These are phyloP conservation scores for Melanopsichium pennsylvanicum DNA, from an alignment of 1,284 basidiomycete genomes.

Conservation along the genomic window DNA sequence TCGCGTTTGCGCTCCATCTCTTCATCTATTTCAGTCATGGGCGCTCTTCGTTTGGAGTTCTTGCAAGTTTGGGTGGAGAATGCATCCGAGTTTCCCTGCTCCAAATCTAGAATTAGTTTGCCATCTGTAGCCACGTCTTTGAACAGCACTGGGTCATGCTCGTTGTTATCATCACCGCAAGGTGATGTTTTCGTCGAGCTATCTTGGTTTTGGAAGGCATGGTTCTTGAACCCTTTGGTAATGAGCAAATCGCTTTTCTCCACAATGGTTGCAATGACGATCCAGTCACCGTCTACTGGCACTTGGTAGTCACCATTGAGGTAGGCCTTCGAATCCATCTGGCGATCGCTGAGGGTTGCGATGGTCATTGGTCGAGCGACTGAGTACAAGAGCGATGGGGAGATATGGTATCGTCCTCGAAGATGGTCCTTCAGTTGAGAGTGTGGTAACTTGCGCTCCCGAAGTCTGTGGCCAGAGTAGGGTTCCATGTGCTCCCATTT, in stretches of 20 bases:
- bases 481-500: slow-evolving; percentile 45
- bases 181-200: neutral
- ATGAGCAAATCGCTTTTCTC: slow-evolving; percentile 79
- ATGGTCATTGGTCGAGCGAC: slow-evolving; percentile 23
- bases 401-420: slow-evolving; percentile 81
- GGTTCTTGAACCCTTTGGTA: slow-evolving; percentile 60
- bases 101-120: slow-evolving; percentile 26
- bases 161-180: neutral
- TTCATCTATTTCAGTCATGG: slow-evolving; percentile 64
- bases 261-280: slow-evolving; percentile 86
- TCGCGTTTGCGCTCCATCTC: slow-evolving; percentile 68
- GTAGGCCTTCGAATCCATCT: neutral
- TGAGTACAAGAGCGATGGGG: slow-evolving; percentile 86
- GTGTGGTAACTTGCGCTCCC: slow-evolving; percentile 78
- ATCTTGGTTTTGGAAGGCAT: neutral
- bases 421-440: slow-evolving; percentile 83
- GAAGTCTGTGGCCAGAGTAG: slow-evolving; percentile 70
- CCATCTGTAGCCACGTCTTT: slow-evolving; percentile 12
- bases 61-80: slow-evolving; percentile 3
- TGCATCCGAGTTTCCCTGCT: slow-evolving; percentile 24
- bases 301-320: slow-evolving; percentile 76
- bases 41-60: slow-evolving; percentile 48
- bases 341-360: neutral
- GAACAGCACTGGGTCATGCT: slow-evolving; percentile 38
- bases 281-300: slow-evolving; percentile 88